A percentile compares a stretch with the other conserved stretches of the same genome.
Evolutionary conservation across 495 filamentous ascomycete genomes (phyloP).

Genomic region (Penicillium argentinense): DNA sequence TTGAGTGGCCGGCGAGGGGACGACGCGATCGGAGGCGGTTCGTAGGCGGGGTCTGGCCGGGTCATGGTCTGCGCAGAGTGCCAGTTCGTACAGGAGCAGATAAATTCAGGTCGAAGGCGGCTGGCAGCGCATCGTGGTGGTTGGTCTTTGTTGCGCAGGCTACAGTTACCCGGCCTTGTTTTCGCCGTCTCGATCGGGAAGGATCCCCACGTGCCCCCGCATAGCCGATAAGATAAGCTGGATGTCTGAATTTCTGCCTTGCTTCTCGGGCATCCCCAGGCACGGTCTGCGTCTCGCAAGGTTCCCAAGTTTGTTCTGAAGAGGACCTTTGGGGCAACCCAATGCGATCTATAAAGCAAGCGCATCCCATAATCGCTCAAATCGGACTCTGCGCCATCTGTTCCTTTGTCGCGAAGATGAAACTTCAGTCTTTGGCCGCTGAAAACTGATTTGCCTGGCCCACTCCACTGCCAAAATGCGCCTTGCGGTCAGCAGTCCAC

Average conservation of each 20-base stretch:
- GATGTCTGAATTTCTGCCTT: not conserved
- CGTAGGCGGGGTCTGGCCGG: too few species aligned
- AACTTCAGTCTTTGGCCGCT: too few species aligned
- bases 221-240: not conserved
- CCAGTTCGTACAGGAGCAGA: too few species aligned
- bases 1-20: not conserved
- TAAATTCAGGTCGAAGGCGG: not conserved
- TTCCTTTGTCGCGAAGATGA: too few species aligned
- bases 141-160: not conserved
- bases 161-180: not conserved
- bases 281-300: not conserved
- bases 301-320: not conserved
- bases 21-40: too few species aligned
- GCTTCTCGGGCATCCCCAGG: not conserved
- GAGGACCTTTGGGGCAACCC: not conserved
- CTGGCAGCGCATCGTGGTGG: not conserved
- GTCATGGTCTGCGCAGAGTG: too few species aligned
- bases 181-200: not conserved
- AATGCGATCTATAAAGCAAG: not conserved
- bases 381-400: too few species aligned
- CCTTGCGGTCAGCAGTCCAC: too few species aligned
- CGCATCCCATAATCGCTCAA: not conserved
- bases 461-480: too few species aligned
- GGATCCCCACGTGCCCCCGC: not conserved
- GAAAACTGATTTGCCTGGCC: too few species aligned